A percentile compares a stretch with the other conserved stretches of the same genome.
Evolutionary conservation across 2,329 filamentous ascomycete genomes (phyloP).

Genomic region (Fusarium ramigenum): DNA sequence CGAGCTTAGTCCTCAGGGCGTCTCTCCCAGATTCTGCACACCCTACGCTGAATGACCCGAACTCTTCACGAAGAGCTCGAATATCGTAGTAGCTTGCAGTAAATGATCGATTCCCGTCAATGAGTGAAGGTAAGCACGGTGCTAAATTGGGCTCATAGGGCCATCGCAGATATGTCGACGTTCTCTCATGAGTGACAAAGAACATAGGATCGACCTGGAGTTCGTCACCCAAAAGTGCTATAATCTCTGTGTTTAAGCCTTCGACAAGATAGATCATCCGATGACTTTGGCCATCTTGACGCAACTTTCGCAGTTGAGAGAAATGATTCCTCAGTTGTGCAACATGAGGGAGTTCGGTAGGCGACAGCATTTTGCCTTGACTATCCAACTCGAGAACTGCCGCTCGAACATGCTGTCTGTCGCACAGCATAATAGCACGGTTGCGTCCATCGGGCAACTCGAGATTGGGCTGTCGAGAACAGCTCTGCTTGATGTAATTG

Average conservation of each 20-base stretch:
- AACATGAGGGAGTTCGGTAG: background rate
- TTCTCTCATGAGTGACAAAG: conserved; percentile 3
- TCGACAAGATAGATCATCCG: conserved; percentile 1
- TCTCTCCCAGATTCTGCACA: background rate
- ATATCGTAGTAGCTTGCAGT: background rate
- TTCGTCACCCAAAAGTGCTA: background rate
- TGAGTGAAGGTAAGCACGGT: background rate
- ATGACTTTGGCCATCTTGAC: background rate
- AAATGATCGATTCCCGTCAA: background rate
- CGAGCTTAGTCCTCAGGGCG: background rate
- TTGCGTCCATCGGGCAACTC: conserved; percentile 6
- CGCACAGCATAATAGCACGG: background rate
- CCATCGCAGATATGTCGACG: conserved; percentile 3
- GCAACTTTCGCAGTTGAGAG: background rate
- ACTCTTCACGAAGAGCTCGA: background rate
- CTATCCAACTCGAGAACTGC: background rate
- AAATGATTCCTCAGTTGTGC: background rate
- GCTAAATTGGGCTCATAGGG: conserved; percentile 6
- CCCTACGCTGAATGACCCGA: background rate
- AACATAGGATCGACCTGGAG: conserved; percentile 2
- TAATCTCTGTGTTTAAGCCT: background rate
- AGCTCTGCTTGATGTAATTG: background rate
- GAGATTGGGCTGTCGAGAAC: background rate
- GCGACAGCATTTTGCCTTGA: background rate
- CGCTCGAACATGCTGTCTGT: background rate